Percentiles rank a stretch among this genome's conserved stretches.
phyloP scores from a whole-genome alignment of 2,329 filamentous ascomycete species.

The Phaeosphaeriaceae sp. region DNA sequence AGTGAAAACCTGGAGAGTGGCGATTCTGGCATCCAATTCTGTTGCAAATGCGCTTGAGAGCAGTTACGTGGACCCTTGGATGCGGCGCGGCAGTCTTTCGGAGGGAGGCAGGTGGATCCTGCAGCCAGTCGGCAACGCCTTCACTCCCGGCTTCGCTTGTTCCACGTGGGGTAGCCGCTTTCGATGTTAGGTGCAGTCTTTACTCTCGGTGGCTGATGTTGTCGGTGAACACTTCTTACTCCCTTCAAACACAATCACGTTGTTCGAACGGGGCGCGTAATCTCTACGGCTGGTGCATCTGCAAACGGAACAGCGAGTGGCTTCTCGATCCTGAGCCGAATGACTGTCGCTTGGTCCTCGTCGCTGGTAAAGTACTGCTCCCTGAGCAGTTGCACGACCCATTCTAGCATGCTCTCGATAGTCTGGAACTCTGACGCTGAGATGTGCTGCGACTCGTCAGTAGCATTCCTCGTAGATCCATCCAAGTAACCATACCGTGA shows the following conservation, averaged over 20 bases:
- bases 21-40: constrained; percentile 15
- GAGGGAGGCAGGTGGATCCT: constrained; percentile 1
- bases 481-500: constrained; percentile 60
- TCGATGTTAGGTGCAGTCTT: background rate
- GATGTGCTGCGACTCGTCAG: constrained; percentile 46
- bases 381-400: constrained; percentile 51
- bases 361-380: constrained; percentile 45
- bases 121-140: constrained; percentile 4
- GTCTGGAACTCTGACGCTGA: constrained; percentile 55
- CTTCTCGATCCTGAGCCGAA: constrained; percentile 72
- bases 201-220: background rate
- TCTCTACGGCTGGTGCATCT: constrained; percentile 73
- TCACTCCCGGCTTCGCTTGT: constrained; percentile 12
- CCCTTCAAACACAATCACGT: background rate
- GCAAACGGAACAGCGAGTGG: constrained; percentile 76
- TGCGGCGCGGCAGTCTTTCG: background rate
- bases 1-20: constrained; percentile 22
- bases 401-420: constrained; percentile 53
- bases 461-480: background rate
- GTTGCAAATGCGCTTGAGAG: constrained; percentile 4
- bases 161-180: constrained; percentile 19
- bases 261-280: constrained; percentile 43
- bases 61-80: background rate
- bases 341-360: constrained; percentile 53
- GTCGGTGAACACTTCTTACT: background rate